These are phyloP conservation scores for Diaporthe amygdali DNA, from an alignment of 2,329 filamentous ascomycete species.

Conservation along the genomic window DNA sequence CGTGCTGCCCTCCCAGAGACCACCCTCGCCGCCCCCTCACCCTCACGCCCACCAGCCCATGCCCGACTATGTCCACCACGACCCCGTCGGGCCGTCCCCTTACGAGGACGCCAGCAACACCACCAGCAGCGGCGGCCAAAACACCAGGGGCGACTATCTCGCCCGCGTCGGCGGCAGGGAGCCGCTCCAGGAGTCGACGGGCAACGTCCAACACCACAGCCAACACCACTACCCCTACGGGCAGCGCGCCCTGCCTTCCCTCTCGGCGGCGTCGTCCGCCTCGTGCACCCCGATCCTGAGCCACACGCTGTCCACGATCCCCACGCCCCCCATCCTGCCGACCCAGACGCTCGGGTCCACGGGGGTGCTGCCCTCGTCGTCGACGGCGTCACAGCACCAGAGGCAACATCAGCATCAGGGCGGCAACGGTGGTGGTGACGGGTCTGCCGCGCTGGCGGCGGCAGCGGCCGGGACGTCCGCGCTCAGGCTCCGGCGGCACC, in stretches of 20 bases:
- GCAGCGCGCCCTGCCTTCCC: slow-evolving; percentile 21
- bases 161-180: slow-evolving; percentile 34
- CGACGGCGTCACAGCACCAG: slow-evolving; percentile 36
- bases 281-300: slow-evolving; percentile 24
- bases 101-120: slow-evolving; percentile 3
- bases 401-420: neutral
- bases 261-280: slow-evolving; percentile 9
- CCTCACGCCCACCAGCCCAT: slow-evolving; percentile 33
- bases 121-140: neutral
- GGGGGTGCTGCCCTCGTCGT: neutral
- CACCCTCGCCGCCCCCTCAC: slow-evolving; percentile 38
- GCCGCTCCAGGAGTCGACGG: slow-evolving; percentile 57
- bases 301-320: slow-evolving; percentile 31
- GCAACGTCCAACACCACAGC: slow-evolving; percentile 55
- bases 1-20: slow-evolving; percentile 57
- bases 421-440: neutral
- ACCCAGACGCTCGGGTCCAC: slow-evolving; percentile 57
- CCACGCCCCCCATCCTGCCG: slow-evolving; percentile 51
- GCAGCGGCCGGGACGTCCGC: slow-evolving; percentile 15
- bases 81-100: neutral
- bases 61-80: slow-evolving; percentile 13
- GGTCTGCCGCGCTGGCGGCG: neutral
- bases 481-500: slow-evolving; percentile 37
- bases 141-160: neutral
- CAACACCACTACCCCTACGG: slow-evolving; percentile 29